phyloP scores from a whole-genome alignment of 2,329 filamentous ascomycete species.

The Penicillium sp. region DNA sequence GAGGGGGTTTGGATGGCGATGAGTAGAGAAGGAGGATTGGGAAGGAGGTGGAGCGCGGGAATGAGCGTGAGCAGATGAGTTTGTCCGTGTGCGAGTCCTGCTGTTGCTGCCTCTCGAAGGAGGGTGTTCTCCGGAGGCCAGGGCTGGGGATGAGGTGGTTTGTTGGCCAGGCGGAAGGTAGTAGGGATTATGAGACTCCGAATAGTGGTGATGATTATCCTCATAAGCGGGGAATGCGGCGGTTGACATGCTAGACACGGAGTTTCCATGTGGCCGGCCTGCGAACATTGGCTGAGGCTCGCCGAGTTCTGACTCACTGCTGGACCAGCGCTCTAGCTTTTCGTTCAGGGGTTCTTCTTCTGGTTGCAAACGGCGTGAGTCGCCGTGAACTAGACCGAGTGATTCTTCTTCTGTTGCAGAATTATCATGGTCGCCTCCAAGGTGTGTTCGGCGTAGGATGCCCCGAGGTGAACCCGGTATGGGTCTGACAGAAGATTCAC shows the following conservation, averaged over 20 bases:
- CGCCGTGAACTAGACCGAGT: conserved; percentile 77
- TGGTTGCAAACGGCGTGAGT: conserved; percentile 42
- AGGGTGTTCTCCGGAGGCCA: conserved; percentile 11
- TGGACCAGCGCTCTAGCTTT: conserved; percentile 31
- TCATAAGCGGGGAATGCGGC: conserved; percentile 31
- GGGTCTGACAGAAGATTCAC: conserved; percentile 22
- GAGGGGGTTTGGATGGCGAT: conserved; percentile 32
- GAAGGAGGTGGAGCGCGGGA: conserved; percentile 20
- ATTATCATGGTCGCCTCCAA: conserved; percentile 33
- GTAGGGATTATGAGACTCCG: conserved; percentile 25
- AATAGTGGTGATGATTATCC: conserved; percentile 26
- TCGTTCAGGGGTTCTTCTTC: conserved; percentile 31
- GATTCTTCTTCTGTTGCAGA: conserved; percentile 77
- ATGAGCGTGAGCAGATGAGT: conserved; percentile 19
- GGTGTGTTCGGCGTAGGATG: conserved; percentile 44
- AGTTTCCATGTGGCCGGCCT: conserved; percentile 23
- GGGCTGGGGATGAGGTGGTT: conserved; percentile 16
- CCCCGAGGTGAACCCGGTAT: conserved; percentile 34
- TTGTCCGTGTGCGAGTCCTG: conserved; percentile 18
- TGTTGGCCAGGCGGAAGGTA: conserved; percentile 21
- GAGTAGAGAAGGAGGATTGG: conserved; percentile 26
- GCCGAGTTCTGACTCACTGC: conserved; percentile 21
- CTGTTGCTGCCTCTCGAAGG: background rate
- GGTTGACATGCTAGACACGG: conserved; percentile 26
- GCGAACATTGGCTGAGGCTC: conserved; percentile 21